Evolutionary conservation across 768 basidiomycete genomes (phyloP), one percentile per base, ranked within the genome.

Genomic region (Trametopsis cervina): DNA sequence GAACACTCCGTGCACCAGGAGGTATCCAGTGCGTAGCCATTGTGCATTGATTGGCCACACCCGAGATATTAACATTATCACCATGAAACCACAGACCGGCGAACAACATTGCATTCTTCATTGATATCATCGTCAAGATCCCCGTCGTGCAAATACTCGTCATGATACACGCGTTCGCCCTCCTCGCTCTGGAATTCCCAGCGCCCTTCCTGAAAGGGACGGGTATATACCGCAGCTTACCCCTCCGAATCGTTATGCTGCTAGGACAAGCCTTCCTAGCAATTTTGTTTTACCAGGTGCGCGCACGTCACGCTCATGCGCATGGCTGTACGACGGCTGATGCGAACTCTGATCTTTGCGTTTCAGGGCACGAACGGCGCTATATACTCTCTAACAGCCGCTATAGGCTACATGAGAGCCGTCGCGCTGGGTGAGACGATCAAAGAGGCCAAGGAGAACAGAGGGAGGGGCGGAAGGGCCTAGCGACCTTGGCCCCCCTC

Each of bases 281-380:
- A 21, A 69, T 84, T 36, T 64, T 92, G 33, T 87, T 76, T 61
- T 91, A 92, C 68, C 89, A 91, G 69, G 89, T 84, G 42, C 46
- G 74, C 57, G n/a, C 22, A 15, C 6, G 29, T 33, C 10, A 7
- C 49, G 17, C 10, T 38, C 2, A 29, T 22, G 4, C 23, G 18
- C 24, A 17, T 21, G 4, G 40, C 3, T 46, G 24, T 42, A 18
- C 36, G 21, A 18, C 38, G n/a, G 10, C n/a, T n/a, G n/a, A n/a
- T n/a, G n/a, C n/a, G n/a, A 13, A 10, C 13, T 36, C 2, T n/a
- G n/a, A n/a, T n/a, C n/a, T n/a, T n/a, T n/a, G n/a, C 2, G 6
- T 6, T 15, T 18, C 50, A 93, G 89, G 91, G 90, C 37, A 86
- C 87, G 26, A 91, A 91, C 59, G 84, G 80, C 22, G 81, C 83